Conservation (phyloP, 306 rosid genomes). For the Vigna reflexopilosa region DNA sequence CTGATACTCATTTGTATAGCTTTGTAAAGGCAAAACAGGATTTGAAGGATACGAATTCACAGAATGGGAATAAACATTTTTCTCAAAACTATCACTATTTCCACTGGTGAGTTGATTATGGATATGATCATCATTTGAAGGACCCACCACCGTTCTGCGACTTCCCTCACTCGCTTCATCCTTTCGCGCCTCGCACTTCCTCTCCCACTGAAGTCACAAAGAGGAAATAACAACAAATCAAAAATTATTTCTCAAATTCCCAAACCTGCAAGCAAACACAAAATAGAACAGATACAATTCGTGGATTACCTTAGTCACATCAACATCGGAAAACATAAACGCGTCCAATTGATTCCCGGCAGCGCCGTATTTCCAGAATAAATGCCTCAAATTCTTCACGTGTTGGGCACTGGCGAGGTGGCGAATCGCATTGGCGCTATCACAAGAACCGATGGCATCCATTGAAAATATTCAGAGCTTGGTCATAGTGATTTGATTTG, state of each 20-base stretch:
- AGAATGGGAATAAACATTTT: slow-evolving; percentile 63
- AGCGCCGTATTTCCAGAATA: slow-evolving; percentile 85
- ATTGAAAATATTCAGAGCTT: not conserved
- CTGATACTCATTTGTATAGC: slow-evolving; percentile 91
- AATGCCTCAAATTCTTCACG: slow-evolving; percentile 82
- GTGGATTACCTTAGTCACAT: slow-evolving; percentile 63
- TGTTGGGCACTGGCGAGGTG: slow-evolving; percentile 79
- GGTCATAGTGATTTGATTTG: not conserved
- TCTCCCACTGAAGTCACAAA: slow-evolving; percentile 80
- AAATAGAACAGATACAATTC: not conserved
- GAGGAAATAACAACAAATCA: slow-evolving; percentile 36
- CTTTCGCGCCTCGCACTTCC: slow-evolving; percentile 59
- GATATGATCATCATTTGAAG: slow-evolving; percentile 88
- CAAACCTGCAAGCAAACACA: not conserved
- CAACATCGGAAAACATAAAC: slow-evolving; percentile 64
- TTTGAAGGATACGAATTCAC: slow-evolving; percentile 67
- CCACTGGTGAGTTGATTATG: slow-evolving; percentile 73
- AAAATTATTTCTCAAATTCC: slow-evolving; percentile 7
- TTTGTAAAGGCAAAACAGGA: slow-evolving; percentile 92
- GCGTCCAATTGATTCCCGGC: slow-evolving; percentile 55
- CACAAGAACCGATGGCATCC: slow-evolving; percentile 7
- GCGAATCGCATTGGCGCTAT: slow-evolving; percentile 74
- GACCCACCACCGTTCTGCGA: slow-evolving; percentile 49
- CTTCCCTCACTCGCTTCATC: slow-evolving; percentile 51
- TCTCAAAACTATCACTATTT: slow-evolving; percentile 72